Base-by-base conservation (phyloP, 805 yeast species). In the Saccharomycopsis sp. region DNA sequence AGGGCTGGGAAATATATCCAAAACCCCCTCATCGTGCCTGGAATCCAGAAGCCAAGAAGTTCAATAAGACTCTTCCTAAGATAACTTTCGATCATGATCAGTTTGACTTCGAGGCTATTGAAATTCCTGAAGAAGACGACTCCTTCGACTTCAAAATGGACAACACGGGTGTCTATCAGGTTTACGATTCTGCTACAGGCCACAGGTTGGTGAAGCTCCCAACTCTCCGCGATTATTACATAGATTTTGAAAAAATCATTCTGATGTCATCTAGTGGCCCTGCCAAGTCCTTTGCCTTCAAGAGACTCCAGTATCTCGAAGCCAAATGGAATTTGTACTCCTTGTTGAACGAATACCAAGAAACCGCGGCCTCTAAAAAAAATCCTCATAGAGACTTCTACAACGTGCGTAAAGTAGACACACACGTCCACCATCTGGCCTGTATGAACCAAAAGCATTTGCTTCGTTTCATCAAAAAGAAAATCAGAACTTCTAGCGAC, bases 361-460 rank as follows among this genome's bases (percentile, higher is more conserved):
- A 94, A 70, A 87, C 86, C 18, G 84, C 91, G 16, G 94, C 89
- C 62, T 85, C 96, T 8, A 94, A 94, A 72, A 82, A 84, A 60
- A 91, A 91, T 64, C 98, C 98, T 2, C 99, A 94, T 70, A 84
- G 99, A 71, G 99, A 92, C 71, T 94, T 92, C 68, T 92, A 92
- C 74, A 92, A 92, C 67, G 97, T 91, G 50, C 83, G 98, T 74
- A 92, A 92, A 70, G 97, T 94, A 44, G 99, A 92, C 69, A 94
- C 98, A 18, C 99, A 94, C 77, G 97, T 94, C 65, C 99, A 94
- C 70, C 99, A 95, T 70, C 89, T 97, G 8, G 99, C 99, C 9
- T 91, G 97, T 71, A 95, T 95, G 98, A 95, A 95, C 68, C 99
- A 94, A 73, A 94, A 94, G 72, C 99, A 94, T 74, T 75, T 94